A percentile compares a stretch with the other conserved stretches of the same genome.
phyloP scores from a whole-genome alignment of 2,329 filamentous ascomycete genomes.

The Monosporascus sp. region DNA sequence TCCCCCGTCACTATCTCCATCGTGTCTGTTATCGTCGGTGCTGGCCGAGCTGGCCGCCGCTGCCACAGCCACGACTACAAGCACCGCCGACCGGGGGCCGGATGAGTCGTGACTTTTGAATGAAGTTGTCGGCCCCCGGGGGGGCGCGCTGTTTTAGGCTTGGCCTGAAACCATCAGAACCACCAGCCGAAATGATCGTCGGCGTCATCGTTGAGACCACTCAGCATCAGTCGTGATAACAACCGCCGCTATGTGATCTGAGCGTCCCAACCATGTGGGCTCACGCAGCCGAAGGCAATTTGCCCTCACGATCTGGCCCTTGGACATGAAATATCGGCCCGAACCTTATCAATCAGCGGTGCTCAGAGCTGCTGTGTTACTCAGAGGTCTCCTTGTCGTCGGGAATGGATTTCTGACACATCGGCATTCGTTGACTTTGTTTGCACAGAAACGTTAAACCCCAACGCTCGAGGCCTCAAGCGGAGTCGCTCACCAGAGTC shows the following conservation, averaged over 20 bases:
- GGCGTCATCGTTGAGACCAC: slow-evolving; percentile 10
- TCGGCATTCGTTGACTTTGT: slow-evolving; percentile 5
- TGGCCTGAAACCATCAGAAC: neutral
- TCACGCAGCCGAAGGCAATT: neutral
- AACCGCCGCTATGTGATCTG: neutral
- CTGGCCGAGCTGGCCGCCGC: neutral
- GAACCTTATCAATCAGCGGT: too few species aligned
- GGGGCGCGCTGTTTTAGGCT: neutral
- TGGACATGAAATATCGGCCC: too few species aligned
- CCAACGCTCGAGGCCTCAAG: slow-evolving; percentile 65
- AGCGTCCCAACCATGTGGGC: neutral
- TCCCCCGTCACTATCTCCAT: neutral
- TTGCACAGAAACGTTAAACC: slow-evolving; percentile 44
- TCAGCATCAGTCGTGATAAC: neutral
- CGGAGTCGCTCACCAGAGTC: slow-evolving; percentile 70
- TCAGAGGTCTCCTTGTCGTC: too few species aligned
- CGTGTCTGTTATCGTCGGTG: neutral
- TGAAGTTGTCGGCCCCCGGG: neutral
- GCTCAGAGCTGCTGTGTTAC: too few species aligned
- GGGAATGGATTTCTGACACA: neutral
- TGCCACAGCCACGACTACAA: neutral
- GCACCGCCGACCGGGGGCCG: neutral
- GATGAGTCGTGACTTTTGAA: neutral
- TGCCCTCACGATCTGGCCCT: too few species aligned
- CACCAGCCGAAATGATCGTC: slow-evolving; percentile 11